Conservation (phyloP, 306 rosid genomes). For the Vicia sativa region DNA sequence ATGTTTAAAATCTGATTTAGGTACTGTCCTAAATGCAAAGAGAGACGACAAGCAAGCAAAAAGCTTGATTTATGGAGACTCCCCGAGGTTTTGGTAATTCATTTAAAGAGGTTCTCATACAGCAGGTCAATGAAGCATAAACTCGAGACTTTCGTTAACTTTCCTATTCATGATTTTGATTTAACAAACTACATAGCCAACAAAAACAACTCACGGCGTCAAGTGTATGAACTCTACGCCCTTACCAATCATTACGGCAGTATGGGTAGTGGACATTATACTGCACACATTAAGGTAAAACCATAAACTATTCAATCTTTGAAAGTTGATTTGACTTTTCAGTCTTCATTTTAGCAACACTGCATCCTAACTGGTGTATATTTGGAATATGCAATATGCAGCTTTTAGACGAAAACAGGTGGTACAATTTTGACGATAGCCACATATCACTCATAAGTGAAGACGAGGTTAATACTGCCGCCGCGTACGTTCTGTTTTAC, state of each 20-base stretch:
- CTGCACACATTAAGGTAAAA: constrained; percentile 93
- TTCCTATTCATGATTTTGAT: constrained; percentile 92
- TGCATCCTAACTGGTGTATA: constrained; percentile 17
- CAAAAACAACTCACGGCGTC: constrained; percentile 74
- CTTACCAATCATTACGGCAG: constrained; percentile 96
- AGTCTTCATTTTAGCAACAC: constrained; percentile 21
- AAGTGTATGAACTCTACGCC: constrained; percentile 87
- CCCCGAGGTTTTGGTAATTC: constrained; percentile 95
- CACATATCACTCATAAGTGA: constrained; percentile 86
- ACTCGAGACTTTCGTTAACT: constrained; percentile 90
- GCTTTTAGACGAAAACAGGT: constrained; percentile 87
- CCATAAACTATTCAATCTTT: constrained; percentile 27
- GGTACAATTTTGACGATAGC: constrained; percentile 95
- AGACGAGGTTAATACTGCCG: constrained; percentile 89
- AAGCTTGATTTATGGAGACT: constrained; percentile 99
- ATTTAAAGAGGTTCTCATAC: constrained; percentile 94
- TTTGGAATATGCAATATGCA: constrained; percentile 55
- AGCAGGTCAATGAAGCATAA: constrained; percentile 99
- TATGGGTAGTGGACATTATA: constrained; percentile 99
- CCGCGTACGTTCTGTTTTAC: constrained; percentile 94
- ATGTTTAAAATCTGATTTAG: constrained; percentile 50
- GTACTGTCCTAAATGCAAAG: constrained; percentile 92
- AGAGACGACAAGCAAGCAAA: constrained; percentile 95
- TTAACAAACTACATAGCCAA: constrained; percentile 86
- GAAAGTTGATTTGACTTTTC: constrained; percentile 7